Base-by-base conservation (phyloP, 2,329 filamentous ascomycete genomes). In the Huntiella omanensis region DNA sequence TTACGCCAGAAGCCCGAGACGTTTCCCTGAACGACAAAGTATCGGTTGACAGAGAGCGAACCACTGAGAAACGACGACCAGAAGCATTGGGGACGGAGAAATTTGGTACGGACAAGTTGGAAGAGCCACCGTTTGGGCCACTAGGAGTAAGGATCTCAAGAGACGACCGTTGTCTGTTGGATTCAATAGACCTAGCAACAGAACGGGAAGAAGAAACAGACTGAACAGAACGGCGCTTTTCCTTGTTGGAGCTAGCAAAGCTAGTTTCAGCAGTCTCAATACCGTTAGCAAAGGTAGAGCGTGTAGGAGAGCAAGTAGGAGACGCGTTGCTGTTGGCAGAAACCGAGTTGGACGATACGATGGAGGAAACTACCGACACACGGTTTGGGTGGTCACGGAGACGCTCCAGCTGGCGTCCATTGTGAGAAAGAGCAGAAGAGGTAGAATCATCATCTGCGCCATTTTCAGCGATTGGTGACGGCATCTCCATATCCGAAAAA, bases 311-410 rank as follows among this genome's bases (percentile, higher is more conserved):
- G 47, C 63, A 66, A 12, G 70, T 64, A 2, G 72, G 70, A 0
- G 75, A 77, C 1, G 73, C 76, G 28, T 64, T 67, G 19, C 73
- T 60, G 3, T 75, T 79, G 49, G 71, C 65, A 55, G 77, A 73
- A 5, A 71, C 70, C 2, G 47, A 49, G 10, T 41, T 44, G 1
- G 47, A 75, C 2, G 75, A 79, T 33, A 75, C 11, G 3, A 48
- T 34, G 4, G 72, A 75, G 2, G 75, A 79, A 35, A 75, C 64
- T 51, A 67, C 71, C 0, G 75, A 79, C 4, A 75, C 62, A 4
- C 75, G 67, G 51, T 75, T 67, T 1, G 64, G 62, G 55, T 67
- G 72, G 40, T 77, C 70, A 22, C 73, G 64, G 17, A 78, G 59
- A 45, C 57, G 70, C 11, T 80, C 73, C 4, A 78, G 60, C 44